Conservation (phyloP, 2,329 filamentous ascomycete species). For the Phyllosticta paracitricarpa region DNA sequence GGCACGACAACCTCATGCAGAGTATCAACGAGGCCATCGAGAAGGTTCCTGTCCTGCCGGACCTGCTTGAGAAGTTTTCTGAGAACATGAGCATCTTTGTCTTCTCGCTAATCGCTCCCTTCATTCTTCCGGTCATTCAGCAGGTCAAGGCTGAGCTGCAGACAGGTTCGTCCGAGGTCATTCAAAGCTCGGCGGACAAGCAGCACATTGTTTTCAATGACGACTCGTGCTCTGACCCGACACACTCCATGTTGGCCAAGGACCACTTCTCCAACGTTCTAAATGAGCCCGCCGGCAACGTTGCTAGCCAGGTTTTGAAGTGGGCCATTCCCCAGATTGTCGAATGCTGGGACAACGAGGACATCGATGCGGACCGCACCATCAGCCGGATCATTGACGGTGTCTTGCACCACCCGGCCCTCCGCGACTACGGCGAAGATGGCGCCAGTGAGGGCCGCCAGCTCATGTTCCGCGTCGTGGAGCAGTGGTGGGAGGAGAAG, state of each 20-base stretch:
- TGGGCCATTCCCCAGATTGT: conserved; percentile 90
- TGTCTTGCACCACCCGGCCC: conserved; percentile 81
- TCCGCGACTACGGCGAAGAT: conserved; percentile 59
- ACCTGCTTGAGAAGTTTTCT: conserved; percentile 76
- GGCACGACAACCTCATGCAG: conserved; percentile 83
- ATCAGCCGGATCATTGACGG: conserved; percentile 70
- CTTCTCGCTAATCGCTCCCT: conserved; percentile 83
- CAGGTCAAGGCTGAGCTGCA: conserved; percentile 82
- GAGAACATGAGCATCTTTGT: conserved; percentile 84
- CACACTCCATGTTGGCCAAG: conserved; percentile 92
- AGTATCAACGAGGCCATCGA: conserved; percentile 68
- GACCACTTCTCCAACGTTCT: conserved; percentile 87
- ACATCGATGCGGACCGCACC: conserved; percentile 56
- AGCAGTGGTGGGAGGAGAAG: conserved; percentile 72
- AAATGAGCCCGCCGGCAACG: conserved; percentile 78
- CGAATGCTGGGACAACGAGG: conserved; percentile 73
- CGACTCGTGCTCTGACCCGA: conserved; percentile 67
- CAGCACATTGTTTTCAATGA: conserved; percentile 82
- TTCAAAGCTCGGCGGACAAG: conserved; percentile 71
- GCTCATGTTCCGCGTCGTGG: conserved; percentile 69
- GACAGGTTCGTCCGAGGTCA: conserved; percentile 78
- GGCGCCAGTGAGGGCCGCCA: conserved; percentile 61
- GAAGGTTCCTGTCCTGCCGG: conserved; percentile 73
- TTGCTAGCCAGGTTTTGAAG: conserved; percentile 65
- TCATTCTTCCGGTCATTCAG: conserved; percentile 72